Conservation (phyloP, 257 asterid species). For the Gynochthodes officinalis region DNA sequence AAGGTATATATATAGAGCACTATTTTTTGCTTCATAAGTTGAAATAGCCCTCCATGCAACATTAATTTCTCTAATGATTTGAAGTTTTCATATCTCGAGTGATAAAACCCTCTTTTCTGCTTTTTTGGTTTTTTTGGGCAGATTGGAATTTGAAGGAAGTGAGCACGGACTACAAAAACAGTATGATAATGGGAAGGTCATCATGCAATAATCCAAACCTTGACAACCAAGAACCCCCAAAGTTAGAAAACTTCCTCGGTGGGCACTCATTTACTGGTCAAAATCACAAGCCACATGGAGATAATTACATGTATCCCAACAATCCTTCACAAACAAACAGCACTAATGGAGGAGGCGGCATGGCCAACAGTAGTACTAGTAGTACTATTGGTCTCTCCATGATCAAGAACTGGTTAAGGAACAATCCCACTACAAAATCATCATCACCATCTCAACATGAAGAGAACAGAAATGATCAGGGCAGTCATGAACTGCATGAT, state of each 20-base stretch:
- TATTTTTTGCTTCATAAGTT: too few relatives aligned
- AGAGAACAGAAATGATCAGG: conserved; percentile 19
- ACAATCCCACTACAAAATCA: conserved; percentile 29
- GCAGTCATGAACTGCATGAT: neutral
- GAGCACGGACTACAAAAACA: conserved; percentile 24
- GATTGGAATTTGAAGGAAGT: conserved; percentile 58
- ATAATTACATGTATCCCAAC: conserved; percentile 22
- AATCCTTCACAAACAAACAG: conserved; percentile 11
- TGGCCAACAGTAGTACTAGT: conserved; percentile 12
- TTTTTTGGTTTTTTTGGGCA: conserved; percentile 17
- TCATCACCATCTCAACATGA: conserved; percentile 9
- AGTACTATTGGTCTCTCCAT: conserved; percentile 63
- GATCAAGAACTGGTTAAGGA: conserved; percentile 80
- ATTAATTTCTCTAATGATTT: too few relatives aligned
- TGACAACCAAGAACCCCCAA: conserved; percentile 40
- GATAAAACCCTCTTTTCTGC: neutral
- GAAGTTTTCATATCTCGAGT: too few relatives aligned
- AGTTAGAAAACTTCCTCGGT: conserved; percentile 65
- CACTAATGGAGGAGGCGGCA: neutral
- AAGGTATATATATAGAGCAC: conserved; percentile 34
- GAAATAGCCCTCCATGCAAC: conserved; percentile 1
- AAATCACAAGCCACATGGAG: conserved; percentile 25
- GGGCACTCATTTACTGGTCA: conserved; percentile 25
- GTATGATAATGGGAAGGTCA: conserved; percentile 25
- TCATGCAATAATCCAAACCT: conserved; percentile 38